Evolutionary conservation across 257 asterid species (phyloP), one percentile per base, ranked within the genome.

Genomic region (Avicennia marina): DNA sequence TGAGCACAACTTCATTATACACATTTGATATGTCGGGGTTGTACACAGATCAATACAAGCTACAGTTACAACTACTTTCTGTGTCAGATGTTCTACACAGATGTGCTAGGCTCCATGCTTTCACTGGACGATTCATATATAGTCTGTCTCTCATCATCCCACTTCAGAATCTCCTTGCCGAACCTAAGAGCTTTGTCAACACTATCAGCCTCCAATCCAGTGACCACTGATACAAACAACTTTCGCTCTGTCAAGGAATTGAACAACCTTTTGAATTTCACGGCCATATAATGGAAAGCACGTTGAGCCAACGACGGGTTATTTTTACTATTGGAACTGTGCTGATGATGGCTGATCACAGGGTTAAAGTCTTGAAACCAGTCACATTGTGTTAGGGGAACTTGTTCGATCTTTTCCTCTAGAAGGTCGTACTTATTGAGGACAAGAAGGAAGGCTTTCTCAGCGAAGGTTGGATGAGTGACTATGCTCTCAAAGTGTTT

Each of bases 291-390:
- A 66, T 90, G 94, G 70, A 78, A 84, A 29, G 95, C 96, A 1
- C 82, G 83, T 62, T 79, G 94, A 7, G 86, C 94, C 74, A 83
- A n/a, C 0, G 89, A 50, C 0, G 83, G 75, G 48, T 71, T 72
- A 58, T 68, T 84, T 77, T 43, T 73, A 50, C 59, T 71, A n/a
- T 36, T 65, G 21, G 62, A 58, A 31, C 47, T 61, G 67, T 67
- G 67, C 0, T 80, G 73, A 39, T 76, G 71, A 44, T 9, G 57
- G 67, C 90, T 82, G 39, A 65, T 66, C 49, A 87, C 87, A 0
- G 96, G 98, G 18, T 73, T 55, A 64, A 87, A 90, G 34, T 85
- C 95, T 3, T 63, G 73, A 49, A 87, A 81, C 96, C 95, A 90
- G 4, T 84, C 95, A 8, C 96, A 90, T 18, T 58, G 57, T 12